Conservation (phyloP, 73 alveolate genomes). For the Halteria grandinella region DNA sequence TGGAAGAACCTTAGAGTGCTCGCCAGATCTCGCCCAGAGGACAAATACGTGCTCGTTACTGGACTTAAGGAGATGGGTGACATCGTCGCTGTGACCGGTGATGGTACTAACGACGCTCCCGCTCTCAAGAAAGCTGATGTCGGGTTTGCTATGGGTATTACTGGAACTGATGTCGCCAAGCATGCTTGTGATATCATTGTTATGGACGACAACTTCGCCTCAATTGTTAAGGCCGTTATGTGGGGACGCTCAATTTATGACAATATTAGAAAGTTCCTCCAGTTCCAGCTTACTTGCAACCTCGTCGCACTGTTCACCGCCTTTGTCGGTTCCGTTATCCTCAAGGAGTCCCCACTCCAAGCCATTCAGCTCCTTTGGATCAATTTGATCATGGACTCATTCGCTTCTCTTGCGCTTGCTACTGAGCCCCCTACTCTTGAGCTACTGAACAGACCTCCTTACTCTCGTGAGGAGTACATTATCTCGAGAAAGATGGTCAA, state of each 20-base stretch:
- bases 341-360: constrained; percentile 81
- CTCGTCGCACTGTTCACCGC: constrained; percentile 82
- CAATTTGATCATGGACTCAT: constrained; percentile 80
- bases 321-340: constrained; percentile 77
- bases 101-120: constrained; percentile 88
- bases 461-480: constrained; percentile 74
- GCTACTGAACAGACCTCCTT: constrained; percentile 75
- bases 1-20: constrained; percentile 65
- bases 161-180: constrained; percentile 89
- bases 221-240: constrained; percentile 81
- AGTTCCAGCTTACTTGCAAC: constrained; percentile 85
- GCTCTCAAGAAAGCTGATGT: constrained; percentile 85
- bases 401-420: constrained; percentile 83
- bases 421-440: constrained; percentile 77
- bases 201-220: constrained; percentile 75
- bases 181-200: constrained; percentile 85
- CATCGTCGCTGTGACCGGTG: constrained; percentile 87
- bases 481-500: constrained; percentile 89
- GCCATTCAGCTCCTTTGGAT: constrained; percentile 83
- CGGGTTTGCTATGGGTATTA: constrained; percentile 89
- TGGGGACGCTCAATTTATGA: constrained; percentile 89
- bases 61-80: constrained; percentile 84
- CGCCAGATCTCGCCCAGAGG: constrained; percentile 88
- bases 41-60: constrained; percentile 75
- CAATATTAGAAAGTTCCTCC: constrained; percentile 83